Evolutionary conservation across 495 filamentous ascomycete species (phyloP).

Genomic region (Penicillium bovifimosum): DNA sequence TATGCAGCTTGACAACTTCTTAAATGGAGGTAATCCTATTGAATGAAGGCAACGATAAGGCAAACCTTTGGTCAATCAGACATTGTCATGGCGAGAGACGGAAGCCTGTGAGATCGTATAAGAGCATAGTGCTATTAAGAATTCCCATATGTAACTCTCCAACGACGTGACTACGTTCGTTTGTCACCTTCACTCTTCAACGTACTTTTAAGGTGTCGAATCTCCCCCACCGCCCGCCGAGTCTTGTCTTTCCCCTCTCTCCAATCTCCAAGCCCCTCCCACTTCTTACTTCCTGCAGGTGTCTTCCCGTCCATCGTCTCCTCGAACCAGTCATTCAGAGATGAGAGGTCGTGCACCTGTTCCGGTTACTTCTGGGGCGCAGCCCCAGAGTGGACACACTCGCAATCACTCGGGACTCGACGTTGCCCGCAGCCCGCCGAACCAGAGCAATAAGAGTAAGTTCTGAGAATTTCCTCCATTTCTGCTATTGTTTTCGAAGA

Average conservation of each 20-base stretch:
- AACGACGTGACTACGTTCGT: too few relatives aligned
- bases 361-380: slow-evolving; percentile 34
- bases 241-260: slow-evolving; percentile 8
- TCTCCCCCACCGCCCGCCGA: slow-evolving; percentile 15
- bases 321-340: slow-evolving; percentile 22
- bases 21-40: background rate
- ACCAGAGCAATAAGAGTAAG: slow-evolving; percentile 64
- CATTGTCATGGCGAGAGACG: slow-evolving; percentile 6
- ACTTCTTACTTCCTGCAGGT: slow-evolving; percentile 18
- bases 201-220: background rate
- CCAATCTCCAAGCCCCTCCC: slow-evolving; percentile 9
- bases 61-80: slow-evolving; percentile 20
- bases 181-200: background rate
- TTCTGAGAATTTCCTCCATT: slow-evolving; percentile 6
- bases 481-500: background rate
- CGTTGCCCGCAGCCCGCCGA: slow-evolving; percentile 70
- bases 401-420: slow-evolving; percentile 44
- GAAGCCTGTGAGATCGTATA: slow-evolving; percentile 1
- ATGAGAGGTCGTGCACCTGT: slow-evolving; percentile 45
- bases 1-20: background rate
- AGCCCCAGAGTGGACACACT: slow-evolving; percentile 41
- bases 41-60: slow-evolving; percentile 23
- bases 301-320: slow-evolving; percentile 23
- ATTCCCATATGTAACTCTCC: background rate
- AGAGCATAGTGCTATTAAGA: background rate